These are phyloP conservation scores for Fusarium sarcochroum DNA, from an alignment of 2,329 filamentous ascomycete genomes.

Conservation along the genomic window DNA sequence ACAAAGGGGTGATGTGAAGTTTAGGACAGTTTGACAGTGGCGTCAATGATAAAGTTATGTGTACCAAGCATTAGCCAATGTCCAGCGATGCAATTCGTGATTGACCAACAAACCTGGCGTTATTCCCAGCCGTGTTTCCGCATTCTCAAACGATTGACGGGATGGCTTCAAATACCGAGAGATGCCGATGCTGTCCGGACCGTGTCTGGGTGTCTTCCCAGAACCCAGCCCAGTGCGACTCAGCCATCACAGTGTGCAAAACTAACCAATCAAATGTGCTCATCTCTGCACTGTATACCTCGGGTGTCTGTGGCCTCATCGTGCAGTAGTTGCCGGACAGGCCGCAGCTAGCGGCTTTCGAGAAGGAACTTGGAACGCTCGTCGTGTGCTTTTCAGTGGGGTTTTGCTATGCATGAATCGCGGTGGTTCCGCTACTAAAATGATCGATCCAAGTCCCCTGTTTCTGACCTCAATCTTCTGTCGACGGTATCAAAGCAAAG, in stretches of 20 bases:
- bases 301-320: constrained; percentile 38
- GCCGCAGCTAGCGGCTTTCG: constrained; percentile 46
- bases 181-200: constrained; percentile 13
- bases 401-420: constrained; percentile 32
- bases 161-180: constrained; percentile 17
- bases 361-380: constrained; percentile 40
- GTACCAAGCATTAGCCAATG: too few species aligned
- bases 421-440: constrained; percentile 13
- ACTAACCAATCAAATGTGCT: neutral
- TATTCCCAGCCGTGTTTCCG: constrained; percentile 33
- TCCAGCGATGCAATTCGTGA: neutral
- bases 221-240: constrained; percentile 10
- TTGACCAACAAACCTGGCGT: neutral
- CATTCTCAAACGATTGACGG: neutral
- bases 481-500: neutral
- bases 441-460: constrained; percentile 13
- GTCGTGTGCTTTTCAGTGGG: constrained; percentile 41
- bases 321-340: constrained; percentile 50
- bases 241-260: constrained; percentile 41
- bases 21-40: neutral
- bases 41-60: too few species aligned
- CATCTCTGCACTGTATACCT: constrained; percentile 43
- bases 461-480: neutral
- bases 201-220: neutral
- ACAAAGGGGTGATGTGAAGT: neutral